Conservation (phyloP, 2,329 filamentous ascomycete species). For the Neofusicoccum cordaticola region DNA sequence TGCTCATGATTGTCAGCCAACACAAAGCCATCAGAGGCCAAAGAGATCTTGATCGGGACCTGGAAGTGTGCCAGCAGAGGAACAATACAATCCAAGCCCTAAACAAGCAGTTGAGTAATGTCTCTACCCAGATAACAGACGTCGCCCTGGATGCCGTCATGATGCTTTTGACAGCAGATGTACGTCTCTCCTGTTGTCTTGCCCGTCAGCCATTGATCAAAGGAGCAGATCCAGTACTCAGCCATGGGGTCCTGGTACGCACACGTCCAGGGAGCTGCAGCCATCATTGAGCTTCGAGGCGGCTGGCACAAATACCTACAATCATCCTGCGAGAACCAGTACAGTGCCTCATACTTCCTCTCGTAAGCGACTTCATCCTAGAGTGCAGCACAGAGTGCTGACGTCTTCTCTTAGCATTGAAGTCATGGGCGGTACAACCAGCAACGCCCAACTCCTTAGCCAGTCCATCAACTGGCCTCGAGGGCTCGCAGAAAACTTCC, state of each 20-base stretch:
- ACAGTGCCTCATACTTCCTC: background rate
- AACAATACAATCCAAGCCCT: background rate
- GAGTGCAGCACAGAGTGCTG: too few relatives aligned
- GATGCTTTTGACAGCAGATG: background rate
- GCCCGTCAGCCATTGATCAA: background rate
- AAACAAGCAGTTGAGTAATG: background rate
- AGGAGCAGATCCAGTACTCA: background rate
- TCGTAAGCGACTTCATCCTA: background rate
- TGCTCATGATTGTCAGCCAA: background rate
- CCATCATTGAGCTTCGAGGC: background rate
- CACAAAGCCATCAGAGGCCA: background rate
- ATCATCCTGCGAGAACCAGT: background rate
- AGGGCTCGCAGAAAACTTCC: background rate
- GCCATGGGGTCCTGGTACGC: background rate
- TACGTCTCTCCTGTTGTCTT: background rate
- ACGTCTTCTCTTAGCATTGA: background rate
- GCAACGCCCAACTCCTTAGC: background rate
- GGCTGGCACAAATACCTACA: background rate
- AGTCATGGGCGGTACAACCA: background rate
- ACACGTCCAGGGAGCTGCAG: background rate
- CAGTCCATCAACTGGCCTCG: background rate
- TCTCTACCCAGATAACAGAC: background rate
- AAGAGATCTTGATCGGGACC: background rate
- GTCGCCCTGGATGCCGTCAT: background rate
- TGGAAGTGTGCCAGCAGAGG: background rate